A percentile compares a stretch with the other conserved stretches of the same genome.
phyloP scores from a whole-genome alignment of 1,284 basidiomycete species.

The Bjerkandera adusta region DNA sequence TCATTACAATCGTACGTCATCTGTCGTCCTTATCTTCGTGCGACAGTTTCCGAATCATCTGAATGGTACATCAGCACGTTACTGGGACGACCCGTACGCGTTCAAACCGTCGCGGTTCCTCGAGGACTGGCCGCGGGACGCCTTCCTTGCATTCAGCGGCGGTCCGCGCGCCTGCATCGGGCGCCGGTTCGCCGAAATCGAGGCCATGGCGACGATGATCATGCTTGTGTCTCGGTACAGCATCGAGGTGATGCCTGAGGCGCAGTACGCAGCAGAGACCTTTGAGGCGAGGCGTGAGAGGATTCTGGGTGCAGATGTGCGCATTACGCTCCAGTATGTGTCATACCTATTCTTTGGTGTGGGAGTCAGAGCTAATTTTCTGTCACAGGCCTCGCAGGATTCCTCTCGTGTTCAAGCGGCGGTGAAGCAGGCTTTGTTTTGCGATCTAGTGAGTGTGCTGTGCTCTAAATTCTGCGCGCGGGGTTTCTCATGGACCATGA shows the following conservation, averaged over 20 bases:
- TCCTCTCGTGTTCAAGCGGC: constrained; percentile 21
- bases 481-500: no score
- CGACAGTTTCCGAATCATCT: neutral
- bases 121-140: constrained; percentile 34
- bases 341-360: constrained; percentile 12
- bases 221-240: constrained; percentile 15
- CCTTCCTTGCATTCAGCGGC: constrained; percentile 39
- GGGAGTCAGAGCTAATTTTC: neutral
- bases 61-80: constrained; percentile 29
- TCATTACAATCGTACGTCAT: constrained; percentile 34
- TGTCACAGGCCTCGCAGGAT: constrained; percentile 19
- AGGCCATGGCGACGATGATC: constrained; percentile 20
- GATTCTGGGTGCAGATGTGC: constrained; percentile 32
- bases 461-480: no score
- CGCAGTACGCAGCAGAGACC: constrained; percentile 44
- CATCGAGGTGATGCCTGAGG: constrained; percentile 42
- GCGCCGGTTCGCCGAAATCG: constrained; percentile 33
- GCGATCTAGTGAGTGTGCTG: no score
- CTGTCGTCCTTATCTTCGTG: neutral
- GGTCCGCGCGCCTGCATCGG: constrained; percentile 40
- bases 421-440: no score
- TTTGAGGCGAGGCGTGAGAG: constrained; percentile 43
- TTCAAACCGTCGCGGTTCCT: constrained; percentile 42
- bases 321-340: constrained; percentile 13
- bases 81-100: constrained; percentile 38